Evolutionary conservation across 2,329 filamentous ascomycete genomes (phyloP).

Genomic region (Epicoccum sorghinum): DNA sequence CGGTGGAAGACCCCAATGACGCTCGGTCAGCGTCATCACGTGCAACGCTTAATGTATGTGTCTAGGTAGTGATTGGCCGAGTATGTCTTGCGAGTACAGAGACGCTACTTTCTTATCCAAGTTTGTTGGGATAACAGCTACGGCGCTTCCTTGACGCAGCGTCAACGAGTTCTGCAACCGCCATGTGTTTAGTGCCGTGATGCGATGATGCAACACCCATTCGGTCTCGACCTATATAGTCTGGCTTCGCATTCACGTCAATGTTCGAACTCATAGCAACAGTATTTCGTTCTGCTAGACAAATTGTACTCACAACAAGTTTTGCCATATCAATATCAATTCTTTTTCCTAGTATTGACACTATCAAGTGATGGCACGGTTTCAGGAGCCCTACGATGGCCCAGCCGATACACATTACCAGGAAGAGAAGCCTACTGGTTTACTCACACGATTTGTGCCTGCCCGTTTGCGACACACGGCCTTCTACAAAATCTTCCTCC

Average conservation of each 20-base stretch:
- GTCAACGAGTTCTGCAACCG: constrained; percentile 2
- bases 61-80: background rate
- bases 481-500: constrained; percentile 41
- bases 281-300: background rate
- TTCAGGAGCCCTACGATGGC: constrained; percentile 18
- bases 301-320: background rate
- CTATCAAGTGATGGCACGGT: constrained; percentile 18
- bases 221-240: background rate
- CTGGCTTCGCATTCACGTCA: too few relatives aligned
- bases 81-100: background rate
- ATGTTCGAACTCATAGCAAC: background rate
- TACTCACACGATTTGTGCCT: constrained; percentile 41
- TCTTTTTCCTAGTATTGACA: background rate
- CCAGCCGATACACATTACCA: constrained; percentile 13
- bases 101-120: background rate
- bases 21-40: constrained; percentile 9
- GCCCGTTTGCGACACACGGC: constrained; percentile 26
- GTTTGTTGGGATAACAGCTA: background rate
- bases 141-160: background rate
- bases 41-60: constrained; percentile 1
- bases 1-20: constrained; percentile 9
- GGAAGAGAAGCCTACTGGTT: constrained; percentile 32
- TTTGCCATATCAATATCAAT: background rate
- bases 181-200: background rate
- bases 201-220: background rate